Conservation (phyloP, 1,139 yeast species). For the Kodamaea arcana region DNA sequence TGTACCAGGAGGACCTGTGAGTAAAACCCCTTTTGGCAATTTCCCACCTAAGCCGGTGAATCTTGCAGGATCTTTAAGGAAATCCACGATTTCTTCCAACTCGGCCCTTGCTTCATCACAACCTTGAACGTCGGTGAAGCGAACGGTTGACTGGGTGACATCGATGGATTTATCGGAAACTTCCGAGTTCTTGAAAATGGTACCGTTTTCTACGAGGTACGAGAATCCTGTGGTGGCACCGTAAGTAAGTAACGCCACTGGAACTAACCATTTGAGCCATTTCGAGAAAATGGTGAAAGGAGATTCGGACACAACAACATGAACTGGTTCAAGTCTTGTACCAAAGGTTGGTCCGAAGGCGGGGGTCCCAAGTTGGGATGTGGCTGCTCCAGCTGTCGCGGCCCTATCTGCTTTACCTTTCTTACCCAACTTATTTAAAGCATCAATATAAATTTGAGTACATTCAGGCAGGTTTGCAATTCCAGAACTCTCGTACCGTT, state of each 20-base stretch:
- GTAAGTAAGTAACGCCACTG: slow-evolving; percentile 68
- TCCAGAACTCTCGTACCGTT: slow-evolving; percentile 88
- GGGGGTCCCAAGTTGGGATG: slow-evolving; percentile 16
- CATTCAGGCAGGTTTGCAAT: slow-evolving; percentile 79
- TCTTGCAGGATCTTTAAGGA: slow-evolving; percentile 90
- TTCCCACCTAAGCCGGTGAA: slow-evolving; percentile 97
- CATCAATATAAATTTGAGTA: slow-evolving; percentile 71
- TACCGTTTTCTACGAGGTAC: slow-evolving; percentile 79
- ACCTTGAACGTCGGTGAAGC: slow-evolving; percentile 91
- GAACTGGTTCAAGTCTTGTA: slow-evolving; percentile 69
- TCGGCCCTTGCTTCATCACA: slow-evolving; percentile 98
- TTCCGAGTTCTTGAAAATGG: slow-evolving; percentile 73
- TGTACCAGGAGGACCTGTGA: slow-evolving; percentile 99
- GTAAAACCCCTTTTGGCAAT: slow-evolving; percentile 90
- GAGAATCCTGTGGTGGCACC: slow-evolving; percentile 75
- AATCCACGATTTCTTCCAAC: slow-evolving; percentile 93
- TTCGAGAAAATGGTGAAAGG: slow-evolving; percentile 71
- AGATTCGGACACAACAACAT: slow-evolving; percentile 85
- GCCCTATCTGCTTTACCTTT: slow-evolving; percentile 69
- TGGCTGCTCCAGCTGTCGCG: slow-evolving; percentile 22
- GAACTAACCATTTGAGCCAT: slow-evolving; percentile 88
- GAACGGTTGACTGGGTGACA: slow-evolving; percentile 81
- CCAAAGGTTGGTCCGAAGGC: slow-evolving; percentile 35
- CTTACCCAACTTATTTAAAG: slow-evolving; percentile 74
- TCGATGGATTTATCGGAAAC: slow-evolving; percentile 76